phyloP scores from a whole-genome alignment of 1,284 basidiomycete genomes.

The Rhodotorula glutinis region DNA sequence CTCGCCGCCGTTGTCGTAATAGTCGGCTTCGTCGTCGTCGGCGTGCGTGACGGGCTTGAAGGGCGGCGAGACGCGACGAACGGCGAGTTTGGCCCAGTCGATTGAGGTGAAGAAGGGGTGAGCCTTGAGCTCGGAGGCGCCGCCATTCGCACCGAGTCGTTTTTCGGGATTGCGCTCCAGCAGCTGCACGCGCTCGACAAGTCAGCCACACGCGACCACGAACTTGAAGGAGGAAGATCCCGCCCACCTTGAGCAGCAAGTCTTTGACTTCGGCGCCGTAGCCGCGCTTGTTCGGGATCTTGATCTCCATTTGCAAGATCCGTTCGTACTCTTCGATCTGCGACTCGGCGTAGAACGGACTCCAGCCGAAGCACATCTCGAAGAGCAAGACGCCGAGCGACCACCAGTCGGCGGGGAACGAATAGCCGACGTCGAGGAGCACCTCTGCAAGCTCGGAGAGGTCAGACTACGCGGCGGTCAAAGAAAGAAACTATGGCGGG shows the following conservation, averaged over 20 bases:
- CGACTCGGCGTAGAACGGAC: conserved; percentile 51
- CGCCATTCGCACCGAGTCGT: conserved; percentile 21
- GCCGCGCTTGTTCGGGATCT: conserved; percentile 45
- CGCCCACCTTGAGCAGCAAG: conserved; percentile 27
- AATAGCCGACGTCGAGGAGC: conserved; percentile 49
- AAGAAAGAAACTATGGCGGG: background rate
- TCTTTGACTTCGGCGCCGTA: conserved; percentile 31
- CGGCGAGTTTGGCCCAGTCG: conserved; percentile 29
- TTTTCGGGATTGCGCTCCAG: conserved; percentile 29
- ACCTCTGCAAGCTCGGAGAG: conserved; percentile 45
- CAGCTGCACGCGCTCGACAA: conserved; percentile 12
- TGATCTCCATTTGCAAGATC: conserved; percentile 50
- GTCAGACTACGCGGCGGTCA: background rate
- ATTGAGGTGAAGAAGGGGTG: conserved; percentile 36
- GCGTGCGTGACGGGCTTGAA: conserved; percentile 35
- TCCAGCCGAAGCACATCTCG: conserved; percentile 52
- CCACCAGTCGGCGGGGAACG: conserved; percentile 50
- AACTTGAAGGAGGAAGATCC: background rate
- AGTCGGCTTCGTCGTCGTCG: conserved; percentile 36
- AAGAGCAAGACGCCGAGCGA: conserved; percentile 47
- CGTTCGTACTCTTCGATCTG: conserved; percentile 47
- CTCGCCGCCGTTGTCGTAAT: conserved; percentile 13
- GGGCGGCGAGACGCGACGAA: conserved; percentile 32
- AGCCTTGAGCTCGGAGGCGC: conserved; percentile 20
- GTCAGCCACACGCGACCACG: too few species aligned